phyloP scores from a whole-genome alignment of 2,329 filamentous ascomycete species.

The Aspergillus carbonarius region DNA sequence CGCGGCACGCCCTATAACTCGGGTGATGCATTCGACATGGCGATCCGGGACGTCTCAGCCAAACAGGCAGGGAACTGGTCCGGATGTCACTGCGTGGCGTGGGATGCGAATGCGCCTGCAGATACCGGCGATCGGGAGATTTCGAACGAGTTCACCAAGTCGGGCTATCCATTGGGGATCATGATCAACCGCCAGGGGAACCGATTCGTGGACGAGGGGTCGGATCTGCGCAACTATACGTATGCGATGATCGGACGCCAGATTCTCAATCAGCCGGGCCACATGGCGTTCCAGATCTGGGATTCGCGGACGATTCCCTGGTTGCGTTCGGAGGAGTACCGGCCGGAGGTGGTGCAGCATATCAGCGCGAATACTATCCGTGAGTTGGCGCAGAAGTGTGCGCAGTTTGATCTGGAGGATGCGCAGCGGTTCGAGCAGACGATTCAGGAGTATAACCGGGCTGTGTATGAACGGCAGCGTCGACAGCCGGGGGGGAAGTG shows the following conservation, averaged over 20 bases:
- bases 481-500: constrained; percentile 51
- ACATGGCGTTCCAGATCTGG: constrained; percentile 65
- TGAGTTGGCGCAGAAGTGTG: constrained; percentile 56
- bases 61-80: constrained; percentile 59
- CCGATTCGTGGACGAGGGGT: constrained; percentile 66
- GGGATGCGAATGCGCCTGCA: constrained; percentile 62
- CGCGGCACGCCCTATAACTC: constrained; percentile 66
- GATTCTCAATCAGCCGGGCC: constrained; percentile 59
- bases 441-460: constrained; percentile 58
- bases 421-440: constrained; percentile 52
- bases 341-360: constrained; percentile 56
- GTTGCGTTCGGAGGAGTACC: constrained; percentile 63
- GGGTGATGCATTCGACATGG: constrained; percentile 57
- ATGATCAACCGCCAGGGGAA: constrained; percentile 62
- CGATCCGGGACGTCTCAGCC: constrained; percentile 53
- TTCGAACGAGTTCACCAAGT: constrained; percentile 69
- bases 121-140: constrained; percentile 57
- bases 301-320: constrained; percentile 53
- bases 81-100: constrained; percentile 64
- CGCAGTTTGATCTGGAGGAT: constrained; percentile 49
- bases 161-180: constrained; percentile 65
- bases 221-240: constrained; percentile 65
- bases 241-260: constrained; percentile 65
- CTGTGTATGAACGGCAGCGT: constrained; percentile 49
- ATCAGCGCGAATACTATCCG: constrained; percentile 54